Conservation (phyloP, 495 filamentous ascomycete species). For the Trichoderma parareesei region DNA sequence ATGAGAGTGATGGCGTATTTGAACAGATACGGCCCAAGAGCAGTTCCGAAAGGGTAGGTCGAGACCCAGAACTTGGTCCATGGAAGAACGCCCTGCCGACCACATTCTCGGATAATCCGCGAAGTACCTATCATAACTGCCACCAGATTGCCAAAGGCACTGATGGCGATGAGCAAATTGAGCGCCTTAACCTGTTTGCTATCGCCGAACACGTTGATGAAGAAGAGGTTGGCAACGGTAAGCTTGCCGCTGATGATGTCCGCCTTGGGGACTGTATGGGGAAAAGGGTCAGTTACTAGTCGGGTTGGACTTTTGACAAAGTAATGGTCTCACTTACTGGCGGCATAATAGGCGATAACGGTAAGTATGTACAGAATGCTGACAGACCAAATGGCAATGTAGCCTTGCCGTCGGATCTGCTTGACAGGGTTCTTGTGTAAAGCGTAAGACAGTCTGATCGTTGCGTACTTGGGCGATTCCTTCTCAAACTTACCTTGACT, state of each 20-base stretch:
- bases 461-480: background rate
- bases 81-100: constrained; percentile 58
- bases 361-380: constrained; percentile 50
- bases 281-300: constrained; percentile 21
- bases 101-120: constrained; percentile 53
- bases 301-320: background rate
- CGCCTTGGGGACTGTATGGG: constrained; percentile 34
- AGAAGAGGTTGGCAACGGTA: constrained; percentile 51
- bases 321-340: constrained; percentile 5
- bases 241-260: background rate
- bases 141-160: constrained; percentile 56
- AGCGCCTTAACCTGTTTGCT: constrained; percentile 42
- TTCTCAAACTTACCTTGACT: constrained; percentile 33
- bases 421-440: constrained; percentile 31
- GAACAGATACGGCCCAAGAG: constrained; percentile 49
- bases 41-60: constrained; percentile 55
- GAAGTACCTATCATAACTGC: constrained; percentile 51
- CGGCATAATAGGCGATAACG: constrained; percentile 53
- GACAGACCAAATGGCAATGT: constrained; percentile 41
- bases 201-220: constrained; percentile 50
- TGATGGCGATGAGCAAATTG: constrained; percentile 54
- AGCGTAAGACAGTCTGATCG: constrained; percentile 20
- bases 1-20: constrained; percentile 52
- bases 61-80: constrained; percentile 57
- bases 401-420: constrained; percentile 44